Percentiles rank a stretch among this genome's conserved stretches.
Evolutionary conservation across 257 asterid species (phyloP).

Genomic region (Solanum habrochaites): DNA sequence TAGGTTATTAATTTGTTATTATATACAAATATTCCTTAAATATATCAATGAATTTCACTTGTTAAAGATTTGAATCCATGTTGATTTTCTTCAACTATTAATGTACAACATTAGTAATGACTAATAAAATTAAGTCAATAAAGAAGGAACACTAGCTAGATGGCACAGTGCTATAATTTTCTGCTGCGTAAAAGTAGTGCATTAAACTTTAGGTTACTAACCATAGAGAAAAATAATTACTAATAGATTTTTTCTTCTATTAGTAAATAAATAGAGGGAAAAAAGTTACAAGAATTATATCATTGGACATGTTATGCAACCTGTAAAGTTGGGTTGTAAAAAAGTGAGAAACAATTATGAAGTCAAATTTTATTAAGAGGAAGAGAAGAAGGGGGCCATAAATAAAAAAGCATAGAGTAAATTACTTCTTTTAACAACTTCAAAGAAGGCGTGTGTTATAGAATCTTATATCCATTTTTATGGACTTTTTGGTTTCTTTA

Average conservation of each 20-base stretch:
- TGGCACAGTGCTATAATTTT: neutral
- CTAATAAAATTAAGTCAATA: neutral
- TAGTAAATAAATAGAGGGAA: neutral
- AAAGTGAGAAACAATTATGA: neutral
- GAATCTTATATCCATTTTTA: neutral
- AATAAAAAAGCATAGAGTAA: neutral
- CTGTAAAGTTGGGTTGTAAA: conserved; percentile 4
- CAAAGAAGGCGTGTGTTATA: neutral
- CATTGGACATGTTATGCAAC: conserved; percentile 14
- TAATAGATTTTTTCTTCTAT: neutral
- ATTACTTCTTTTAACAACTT: neutral
- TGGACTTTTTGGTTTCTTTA: neutral
- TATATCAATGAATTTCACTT: no score
- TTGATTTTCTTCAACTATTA: neutral
- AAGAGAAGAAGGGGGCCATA: neutral
- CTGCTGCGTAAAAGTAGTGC: neutral
- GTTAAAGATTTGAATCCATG: neutral
- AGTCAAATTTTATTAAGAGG: neutral
- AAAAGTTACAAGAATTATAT: neutral
- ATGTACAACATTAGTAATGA: neutral
- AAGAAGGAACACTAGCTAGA: neutral
- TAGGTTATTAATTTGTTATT: no score
- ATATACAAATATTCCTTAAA: no score
- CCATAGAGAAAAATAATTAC: neutral
- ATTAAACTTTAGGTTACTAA: neutral